phyloP scores from a whole-genome alignment of 345 rosid species.

The Crucihimalaya himalaica region DNA sequence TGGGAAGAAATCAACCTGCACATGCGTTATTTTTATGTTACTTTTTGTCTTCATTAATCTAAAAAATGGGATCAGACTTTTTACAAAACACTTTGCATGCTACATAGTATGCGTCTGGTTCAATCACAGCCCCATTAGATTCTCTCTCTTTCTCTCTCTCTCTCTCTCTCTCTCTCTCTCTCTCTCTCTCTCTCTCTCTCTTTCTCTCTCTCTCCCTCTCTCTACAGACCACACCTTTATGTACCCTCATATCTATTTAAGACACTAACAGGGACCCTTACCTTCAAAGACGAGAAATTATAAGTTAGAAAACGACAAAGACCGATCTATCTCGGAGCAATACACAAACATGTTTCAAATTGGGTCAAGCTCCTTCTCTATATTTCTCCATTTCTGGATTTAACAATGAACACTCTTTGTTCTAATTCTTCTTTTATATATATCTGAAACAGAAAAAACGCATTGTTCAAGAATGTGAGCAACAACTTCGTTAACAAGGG shows the following conservation, averaged over 20 bases:
- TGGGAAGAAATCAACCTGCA: conserved; percentile 23
- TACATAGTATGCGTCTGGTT: conserved; percentile 20
- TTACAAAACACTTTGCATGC: conserved; percentile 27
- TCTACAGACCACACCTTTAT: conserved; percentile 18
- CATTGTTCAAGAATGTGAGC: conserved; percentile 20
- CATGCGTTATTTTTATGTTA: conserved; percentile 19
- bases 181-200: conserved; percentile 29
- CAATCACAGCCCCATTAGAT: conserved; percentile 31
- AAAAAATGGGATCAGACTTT: conserved; percentile 13
- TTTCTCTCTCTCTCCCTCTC: conserved; percentile 27
- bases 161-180: conserved; percentile 23
- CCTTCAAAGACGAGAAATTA: conserved; percentile 1
- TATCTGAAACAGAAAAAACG: conserved; percentile 24
- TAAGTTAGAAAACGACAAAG: conserved; percentile 11
- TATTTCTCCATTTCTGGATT: conserved; percentile 12
- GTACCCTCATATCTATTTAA: background rate
- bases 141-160: conserved; percentile 30
- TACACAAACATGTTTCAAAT: conserved; percentile 28
- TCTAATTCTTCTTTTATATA: background rate
- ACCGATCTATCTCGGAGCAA: conserved; percentile 20
- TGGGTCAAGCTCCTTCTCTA: conserved; percentile 16
- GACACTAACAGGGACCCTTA: conserved; percentile 17
- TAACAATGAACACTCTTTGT: conserved; percentile 2
- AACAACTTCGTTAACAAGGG: conserved; percentile 18
- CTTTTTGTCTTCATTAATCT: conserved; percentile 8